Evolutionary conservation across 1,139 yeast genomes (phyloP).

Genomic region (Yamadazyma oceani): DNA sequence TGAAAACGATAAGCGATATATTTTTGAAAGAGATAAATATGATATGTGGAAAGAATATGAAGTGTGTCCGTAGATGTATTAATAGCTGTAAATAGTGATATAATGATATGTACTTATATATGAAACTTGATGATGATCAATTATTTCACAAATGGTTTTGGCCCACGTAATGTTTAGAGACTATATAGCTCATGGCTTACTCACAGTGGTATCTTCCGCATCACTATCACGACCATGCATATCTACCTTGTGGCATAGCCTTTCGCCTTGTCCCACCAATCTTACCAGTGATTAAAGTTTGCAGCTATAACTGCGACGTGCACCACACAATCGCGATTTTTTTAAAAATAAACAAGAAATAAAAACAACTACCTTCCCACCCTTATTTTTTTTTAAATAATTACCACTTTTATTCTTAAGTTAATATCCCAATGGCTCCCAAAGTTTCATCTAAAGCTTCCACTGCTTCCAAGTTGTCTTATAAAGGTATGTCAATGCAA

Average conservation of each 20-base stretch:
- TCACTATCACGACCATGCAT: too few relatives aligned
- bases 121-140: too few relatives aligned
- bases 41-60: slow-evolving; percentile 77
- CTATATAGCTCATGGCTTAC: too few relatives aligned
- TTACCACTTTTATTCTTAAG: background rate
- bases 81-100: slow-evolving; percentile 1
- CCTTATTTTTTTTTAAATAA: slow-evolving; percentile 3
- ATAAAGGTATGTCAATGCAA: slow-evolving; percentile 45
- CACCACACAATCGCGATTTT: slow-evolving; percentile 9
- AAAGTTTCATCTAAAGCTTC: slow-evolving; percentile 29
- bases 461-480: slow-evolving; percentile 42
- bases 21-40: slow-evolving; percentile 51
- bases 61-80: slow-evolving; percentile 59
- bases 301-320: background rate
- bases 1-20: slow-evolving; percentile 54
- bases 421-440: slow-evolving; percentile 17
- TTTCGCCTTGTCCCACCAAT: too few relatives aligned
- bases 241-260: too few relatives aligned
- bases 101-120: too few relatives aligned
- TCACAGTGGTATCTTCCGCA: too few relatives aligned
- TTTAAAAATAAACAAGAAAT: slow-evolving; percentile 15
- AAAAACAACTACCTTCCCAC: slow-evolving; percentile 7
- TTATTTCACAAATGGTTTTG: too few relatives aligned
- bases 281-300: background rate
- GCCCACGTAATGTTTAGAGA: too few relatives aligned